phyloP scores from a whole-genome alignment of 805 yeast species.

The Hemisphaericaspora nanyangensis region DNA sequence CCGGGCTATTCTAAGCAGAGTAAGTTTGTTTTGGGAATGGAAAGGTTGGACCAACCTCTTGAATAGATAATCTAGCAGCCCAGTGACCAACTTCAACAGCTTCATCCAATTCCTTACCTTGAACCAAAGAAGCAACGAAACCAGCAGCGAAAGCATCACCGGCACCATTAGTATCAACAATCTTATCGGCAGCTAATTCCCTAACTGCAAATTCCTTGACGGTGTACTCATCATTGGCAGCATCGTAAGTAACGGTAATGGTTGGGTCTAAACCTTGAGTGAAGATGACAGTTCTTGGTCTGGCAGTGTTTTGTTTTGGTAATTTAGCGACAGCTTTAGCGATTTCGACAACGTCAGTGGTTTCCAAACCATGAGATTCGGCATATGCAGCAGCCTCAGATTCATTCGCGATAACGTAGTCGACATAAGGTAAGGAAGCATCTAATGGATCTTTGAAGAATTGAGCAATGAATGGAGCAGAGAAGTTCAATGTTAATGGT shows the following conservation, averaged over 20 bases:
- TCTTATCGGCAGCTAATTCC: conserved; percentile 59
- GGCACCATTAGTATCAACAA: conserved; percentile 96
- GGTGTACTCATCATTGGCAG: conserved; percentile 41
- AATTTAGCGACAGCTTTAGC: conserved; percentile 79
- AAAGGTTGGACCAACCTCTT: conserved; percentile 91
- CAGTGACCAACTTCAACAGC: conserved; percentile 88
- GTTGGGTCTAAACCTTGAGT: conserved; percentile 96
- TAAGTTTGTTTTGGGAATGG: conserved; percentile 71
- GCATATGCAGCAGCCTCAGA: conserved; percentile 95
- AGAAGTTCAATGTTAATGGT: conserved; percentile 77
- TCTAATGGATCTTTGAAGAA: conserved; percentile 92
- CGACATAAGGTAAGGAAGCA: conserved; percentile 78
- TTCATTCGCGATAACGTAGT: conserved; percentile 91
- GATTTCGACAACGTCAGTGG: conserved; percentile 64
- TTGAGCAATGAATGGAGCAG: conserved; percentile 96
- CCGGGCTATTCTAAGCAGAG: neutral
- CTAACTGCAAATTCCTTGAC: conserved; percentile 63
- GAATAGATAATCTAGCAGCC: conserved; percentile 90
- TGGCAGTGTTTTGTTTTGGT: conserved; percentile 66
- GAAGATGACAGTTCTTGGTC: conserved; percentile 83
- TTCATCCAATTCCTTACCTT: conserved; percentile 58
- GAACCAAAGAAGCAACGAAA: conserved; percentile 81
- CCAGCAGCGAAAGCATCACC: conserved; percentile 99
- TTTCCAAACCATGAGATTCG: conserved; percentile 66
- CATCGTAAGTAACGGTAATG: conserved; percentile 61